Base-by-base conservation (phyloP, 2,329 filamentous ascomycete species). In the Magnaporthiopsis incrustans region DNA sequence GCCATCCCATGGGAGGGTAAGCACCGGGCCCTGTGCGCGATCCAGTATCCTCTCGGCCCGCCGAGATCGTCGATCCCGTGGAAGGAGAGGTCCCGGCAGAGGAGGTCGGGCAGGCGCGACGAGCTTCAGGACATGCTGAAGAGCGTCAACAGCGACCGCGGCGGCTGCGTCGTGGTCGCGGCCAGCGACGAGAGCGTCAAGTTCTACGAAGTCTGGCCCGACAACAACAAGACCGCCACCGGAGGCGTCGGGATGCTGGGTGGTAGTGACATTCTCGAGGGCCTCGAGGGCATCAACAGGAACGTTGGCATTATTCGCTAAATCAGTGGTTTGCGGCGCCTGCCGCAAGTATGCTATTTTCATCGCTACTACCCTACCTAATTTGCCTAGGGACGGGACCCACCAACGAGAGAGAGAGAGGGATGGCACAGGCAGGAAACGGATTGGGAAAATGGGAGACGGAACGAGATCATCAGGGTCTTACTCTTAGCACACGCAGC, bases 181-280 rank as follows among this genome's bases (percentile, higher is more conserved):
- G 90, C 91, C 58, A 97, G 92, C 72, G 93, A 98, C 76, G 89
- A 92, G 73, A 96, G 86, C 69, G 89, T 98, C 75, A 95, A 95
- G 73, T 98, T 98, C 71, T 92, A 98, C 74, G 93, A 98, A 77
- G 87, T 99, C 14, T 98, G 93, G 95, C 82, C 84, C n/a, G 83
- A 85, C 2, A 78, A 82, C 57, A 81, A 78, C 69, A 88, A 84
- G 70, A 77, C 79, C 11, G 83, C 81, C 26, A 75, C 79, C 27
- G 75, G 77, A 12, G 79, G 81, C 18, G 79, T 78, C 57, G 86
- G 90, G 2, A 78, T 91, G 67, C 78, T 97, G 30, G 91, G 90
- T 15, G 90, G 92, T 5, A 96, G 92, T 76, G 87, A 90, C 73
- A 96, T 97, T 67, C 81, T 97, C 38, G 92, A 97, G 73, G 86